A percentile compares a stretch with the other conserved stretches of the same genome.
These are phyloP conservation scores for Penicillium sp. DNA, from an alignment of 2,329 filamentous ascomycete genomes.

Conservation along the genomic window DNA sequence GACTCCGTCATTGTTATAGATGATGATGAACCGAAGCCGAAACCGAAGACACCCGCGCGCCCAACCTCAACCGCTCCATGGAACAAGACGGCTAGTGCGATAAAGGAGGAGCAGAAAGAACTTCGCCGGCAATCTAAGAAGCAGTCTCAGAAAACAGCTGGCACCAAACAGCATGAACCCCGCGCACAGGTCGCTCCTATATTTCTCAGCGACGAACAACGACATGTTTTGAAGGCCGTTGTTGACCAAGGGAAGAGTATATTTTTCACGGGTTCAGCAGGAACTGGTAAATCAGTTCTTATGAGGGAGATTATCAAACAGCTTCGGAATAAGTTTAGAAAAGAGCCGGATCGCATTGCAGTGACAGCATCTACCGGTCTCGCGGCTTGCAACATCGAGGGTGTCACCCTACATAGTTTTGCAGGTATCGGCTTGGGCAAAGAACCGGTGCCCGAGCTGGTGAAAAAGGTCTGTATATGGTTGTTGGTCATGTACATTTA, in stretches of 20 bases:
- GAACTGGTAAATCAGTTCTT: constrained; percentile 94
- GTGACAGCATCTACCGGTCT: constrained; percentile 95
- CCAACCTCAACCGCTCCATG: constrained; percentile 59
- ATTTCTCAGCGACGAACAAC: constrained; percentile 84
- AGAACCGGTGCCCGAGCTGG: constrained; percentile 76
- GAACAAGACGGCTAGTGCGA: constrained; percentile 74
- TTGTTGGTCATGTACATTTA: background rate
- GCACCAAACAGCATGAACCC: constrained; percentile 42
- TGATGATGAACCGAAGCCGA: constrained; percentile 20
- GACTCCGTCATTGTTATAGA: constrained; percentile 34
- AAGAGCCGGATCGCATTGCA: constrained; percentile 82
- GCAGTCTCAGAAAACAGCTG: constrained; percentile 42
- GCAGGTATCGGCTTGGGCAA: constrained; percentile 94
- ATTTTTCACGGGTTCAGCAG: constrained; percentile 96
- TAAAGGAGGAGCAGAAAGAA: constrained; percentile 79
- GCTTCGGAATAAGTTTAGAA: constrained; percentile 74
- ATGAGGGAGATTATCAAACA: constrained; percentile 88
- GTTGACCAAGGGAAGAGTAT: constrained; percentile 81
- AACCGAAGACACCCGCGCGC: constrained; percentile 52
- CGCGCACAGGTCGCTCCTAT: constrained; percentile 58
- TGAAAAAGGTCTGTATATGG: constrained; percentile 68
- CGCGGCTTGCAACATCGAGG: constrained; percentile 95
- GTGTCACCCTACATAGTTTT: constrained; percentile 95
- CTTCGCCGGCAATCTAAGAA: constrained; percentile 65
- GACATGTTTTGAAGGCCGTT: constrained; percentile 81